These are phyloP conservation scores for Kalaharituber pfeilii DNA, from an alignment of 2,329 filamentous ascomycete species.

Conservation along the genomic window DNA sequence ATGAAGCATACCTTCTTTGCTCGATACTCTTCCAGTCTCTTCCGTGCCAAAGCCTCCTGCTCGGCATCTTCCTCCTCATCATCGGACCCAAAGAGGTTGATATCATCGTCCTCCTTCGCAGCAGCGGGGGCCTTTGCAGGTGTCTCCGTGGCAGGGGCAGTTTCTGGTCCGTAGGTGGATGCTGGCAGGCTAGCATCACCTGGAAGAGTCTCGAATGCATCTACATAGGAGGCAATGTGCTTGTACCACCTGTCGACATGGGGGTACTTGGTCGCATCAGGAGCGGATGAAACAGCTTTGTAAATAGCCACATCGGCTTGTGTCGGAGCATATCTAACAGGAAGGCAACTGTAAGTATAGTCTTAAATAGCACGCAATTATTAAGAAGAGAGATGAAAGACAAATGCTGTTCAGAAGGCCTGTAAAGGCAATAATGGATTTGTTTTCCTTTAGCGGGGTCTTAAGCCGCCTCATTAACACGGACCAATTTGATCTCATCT, in stretches of 20 bases:
- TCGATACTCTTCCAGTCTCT: constrained; percentile 48
- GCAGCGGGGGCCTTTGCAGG: constrained; percentile 44
- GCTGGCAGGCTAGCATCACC: constrained; percentile 80
- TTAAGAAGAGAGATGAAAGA: constrained; percentile 8
- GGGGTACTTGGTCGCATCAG: constrained; percentile 73
- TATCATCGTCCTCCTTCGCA: constrained; percentile 56
- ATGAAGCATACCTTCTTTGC: constrained; percentile 18
- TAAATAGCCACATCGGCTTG: constrained; percentile 93
- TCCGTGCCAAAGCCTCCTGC: constrained; percentile 52
- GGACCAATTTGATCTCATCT: constrained; percentile 85
- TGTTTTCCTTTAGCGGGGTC: constrained; percentile 73
- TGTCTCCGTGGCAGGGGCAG: constrained; percentile 55
- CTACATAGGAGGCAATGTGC: constrained; percentile 85
- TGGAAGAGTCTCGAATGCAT: constrained; percentile 76
- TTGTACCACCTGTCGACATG: constrained; percentile 97
- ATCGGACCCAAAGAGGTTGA: constrained; percentile 85
- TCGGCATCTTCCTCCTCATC: constrained; percentile 89
- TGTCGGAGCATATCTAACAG: constrained; percentile 43
- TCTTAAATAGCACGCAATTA: not conserved
- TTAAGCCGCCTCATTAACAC: constrained; percentile 87
- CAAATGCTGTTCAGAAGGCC: constrained; percentile 31
- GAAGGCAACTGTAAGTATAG: constrained; percentile 7
- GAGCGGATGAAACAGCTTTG: constrained; percentile 66
- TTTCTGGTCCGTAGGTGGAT: constrained; percentile 82
- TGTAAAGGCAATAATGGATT: constrained; percentile 35